These are phyloP conservation scores for Stereocaulon alpinum DNA, from an alignment of 495 filamentous ascomycete genomes.

Conservation along the genomic window DNA sequence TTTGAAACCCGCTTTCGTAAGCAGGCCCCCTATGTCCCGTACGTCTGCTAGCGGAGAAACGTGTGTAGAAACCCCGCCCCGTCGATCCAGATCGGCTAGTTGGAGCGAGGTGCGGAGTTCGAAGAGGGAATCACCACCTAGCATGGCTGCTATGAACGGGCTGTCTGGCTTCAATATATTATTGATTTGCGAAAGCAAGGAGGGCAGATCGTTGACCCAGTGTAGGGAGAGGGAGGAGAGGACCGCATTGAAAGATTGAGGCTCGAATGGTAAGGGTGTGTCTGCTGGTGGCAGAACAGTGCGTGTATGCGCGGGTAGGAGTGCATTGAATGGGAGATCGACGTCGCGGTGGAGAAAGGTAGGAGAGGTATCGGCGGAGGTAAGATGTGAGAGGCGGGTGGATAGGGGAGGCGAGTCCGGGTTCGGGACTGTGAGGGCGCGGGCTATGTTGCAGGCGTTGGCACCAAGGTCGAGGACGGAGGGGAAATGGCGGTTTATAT, in stretches of 20 bases:
- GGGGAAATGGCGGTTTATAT: slow-evolving; percentile 81
- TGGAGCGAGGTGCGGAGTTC: slow-evolving; percentile 92
- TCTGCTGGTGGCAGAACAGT: slow-evolving; percentile 46
- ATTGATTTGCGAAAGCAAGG: slow-evolving; percentile 70
- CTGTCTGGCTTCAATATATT: slow-evolving; percentile 76
- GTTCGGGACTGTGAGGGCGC: slow-evolving; percentile 57
- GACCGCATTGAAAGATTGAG: slow-evolving; percentile 78
- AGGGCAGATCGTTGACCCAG: slow-evolving; percentile 95
- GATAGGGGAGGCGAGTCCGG: slow-evolving; percentile 51
- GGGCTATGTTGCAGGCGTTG: slow-evolving; percentile 89
- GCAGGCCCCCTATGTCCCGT: slow-evolving; percentile 75
- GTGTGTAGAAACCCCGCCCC: slow-evolving; percentile 78
- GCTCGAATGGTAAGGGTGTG: slow-evolving; percentile 65
- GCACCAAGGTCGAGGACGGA: slow-evolving; percentile 88
- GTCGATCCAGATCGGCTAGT: slow-evolving; percentile 78
- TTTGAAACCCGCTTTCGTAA: slow-evolving; percentile 83
- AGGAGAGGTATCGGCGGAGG: slow-evolving; percentile 70
- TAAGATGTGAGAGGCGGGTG: slow-evolving; percentile 56
- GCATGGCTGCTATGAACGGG: slow-evolving; percentile 92
- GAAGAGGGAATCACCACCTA: slow-evolving; percentile 87
- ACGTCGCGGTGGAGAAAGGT: slow-evolving; percentile 75
- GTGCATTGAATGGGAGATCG: slow-evolving; percentile 61
- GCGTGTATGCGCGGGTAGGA: slow-evolving; percentile 54
- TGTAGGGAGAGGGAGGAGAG: slow-evolving; percentile 81
- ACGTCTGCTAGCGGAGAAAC: slow-evolving; percentile 88